Percentiles rank a stretch among this genome's conserved stretches.
These are phyloP conservation scores for Peronosclerospora sorghi DNA, from an alignment of 352 stramenopile genomes.

Conservation along the genomic window DNA sequence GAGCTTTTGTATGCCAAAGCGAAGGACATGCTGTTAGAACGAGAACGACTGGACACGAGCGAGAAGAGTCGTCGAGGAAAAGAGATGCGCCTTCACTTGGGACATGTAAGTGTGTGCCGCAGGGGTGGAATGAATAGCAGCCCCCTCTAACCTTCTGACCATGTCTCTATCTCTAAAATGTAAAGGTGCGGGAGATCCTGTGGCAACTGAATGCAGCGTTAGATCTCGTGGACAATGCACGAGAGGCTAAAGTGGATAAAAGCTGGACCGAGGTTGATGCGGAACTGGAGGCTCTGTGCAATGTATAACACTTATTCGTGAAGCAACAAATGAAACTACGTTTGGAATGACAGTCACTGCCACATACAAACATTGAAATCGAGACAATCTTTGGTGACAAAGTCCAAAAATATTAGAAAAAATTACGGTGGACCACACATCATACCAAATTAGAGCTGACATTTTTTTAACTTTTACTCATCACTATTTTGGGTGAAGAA, in stretches of 20 bases:
- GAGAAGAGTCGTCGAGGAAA: background rate
- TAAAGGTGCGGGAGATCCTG: slow-evolving; percentile 24
- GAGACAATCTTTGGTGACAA: too few species aligned
- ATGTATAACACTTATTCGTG: background rate
- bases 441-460: too few species aligned
- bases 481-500: too few species aligned
- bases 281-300: slow-evolving; percentile 5
- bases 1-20: slow-evolving; percentile 42
- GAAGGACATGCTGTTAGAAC: slow-evolving; percentile 19
- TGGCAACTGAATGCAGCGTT: slow-evolving; percentile 19
- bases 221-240: slow-evolving; percentile 5
- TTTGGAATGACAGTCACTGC: too few species aligned
- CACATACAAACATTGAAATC: too few species aligned
- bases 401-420: too few species aligned
- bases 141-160: background rate
- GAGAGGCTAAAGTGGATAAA: slow-evolving; percentile 6
- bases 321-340: too few species aligned
- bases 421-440: too few species aligned
- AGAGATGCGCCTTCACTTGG: slow-evolving; percentile 16
- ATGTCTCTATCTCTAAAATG: background rate
- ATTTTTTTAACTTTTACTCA: too few species aligned
- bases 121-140: background rate
- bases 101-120: slow-evolving; percentile 12
- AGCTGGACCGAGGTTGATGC: slow-evolving; percentile 16
- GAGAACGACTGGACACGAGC: background rate